phyloP scores from a whole-genome alignment of 2,329 filamentous ascomycete species.

The Neopestalotiopsis sp. region DNA sequence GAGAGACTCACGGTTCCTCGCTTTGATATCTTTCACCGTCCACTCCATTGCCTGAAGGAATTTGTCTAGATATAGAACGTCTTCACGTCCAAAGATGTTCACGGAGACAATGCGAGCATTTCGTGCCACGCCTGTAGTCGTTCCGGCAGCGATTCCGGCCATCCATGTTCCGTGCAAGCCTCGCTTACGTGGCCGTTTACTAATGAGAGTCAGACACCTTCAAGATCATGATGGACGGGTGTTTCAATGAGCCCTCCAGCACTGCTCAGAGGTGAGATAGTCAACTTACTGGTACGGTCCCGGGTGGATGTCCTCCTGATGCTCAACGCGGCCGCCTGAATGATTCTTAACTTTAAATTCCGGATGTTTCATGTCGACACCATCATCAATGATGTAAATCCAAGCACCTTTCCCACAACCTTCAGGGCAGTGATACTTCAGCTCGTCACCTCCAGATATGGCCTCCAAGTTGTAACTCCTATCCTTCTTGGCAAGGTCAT shows the following conservation, averaged over 20 bases:
- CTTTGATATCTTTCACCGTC: conserved; percentile 19
- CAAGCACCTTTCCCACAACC: conserved; percentile 42
- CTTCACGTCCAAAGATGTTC: conserved; percentile 45
- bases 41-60: conserved; percentile 38
- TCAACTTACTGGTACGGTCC: not conserved
- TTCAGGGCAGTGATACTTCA: conserved; percentile 14
- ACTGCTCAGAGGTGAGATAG: not conserved
- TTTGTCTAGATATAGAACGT: not conserved
- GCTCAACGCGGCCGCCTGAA: conserved; percentile 30
- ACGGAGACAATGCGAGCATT: conserved; percentile 45
- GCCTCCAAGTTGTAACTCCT: not conserved
- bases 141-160: conserved; percentile 44
- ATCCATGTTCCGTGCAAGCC: conserved; percentile 48
- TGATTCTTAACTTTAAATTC: conserved; percentile 35
- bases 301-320: not conserved
- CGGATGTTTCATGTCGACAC: conserved; percentile 46
- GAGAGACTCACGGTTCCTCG: conserved; percentile 21
- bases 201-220: not conserved
- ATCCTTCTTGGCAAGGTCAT: not conserved
- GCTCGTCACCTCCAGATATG: no score
- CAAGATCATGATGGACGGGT: not conserved
- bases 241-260: not conserved
- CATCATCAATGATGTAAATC: conserved; percentile 57
- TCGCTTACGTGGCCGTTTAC: conserved; percentile 29
- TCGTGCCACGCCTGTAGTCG: conserved; percentile 46